phyloP scores from a whole-genome alignment of 768 basidiomycete species.

The Tricholoma flavovirens region DNA sequence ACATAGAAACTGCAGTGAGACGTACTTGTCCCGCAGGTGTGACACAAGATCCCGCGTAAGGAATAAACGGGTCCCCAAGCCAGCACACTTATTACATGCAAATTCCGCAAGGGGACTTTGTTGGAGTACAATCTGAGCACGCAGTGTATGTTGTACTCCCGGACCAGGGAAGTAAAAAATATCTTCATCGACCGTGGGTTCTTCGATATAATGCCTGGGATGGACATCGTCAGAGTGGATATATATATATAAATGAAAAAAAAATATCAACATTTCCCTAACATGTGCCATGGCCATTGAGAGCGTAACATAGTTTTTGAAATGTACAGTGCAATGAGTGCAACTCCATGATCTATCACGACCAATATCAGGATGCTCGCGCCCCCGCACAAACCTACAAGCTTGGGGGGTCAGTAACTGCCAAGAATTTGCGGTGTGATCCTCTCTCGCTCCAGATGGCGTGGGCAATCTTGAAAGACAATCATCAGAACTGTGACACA shows the following conservation, averaged over 20 bases:
- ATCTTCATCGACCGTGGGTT: background rate
- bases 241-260: background rate
- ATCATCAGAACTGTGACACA: too few species aligned
- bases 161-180: background rate
- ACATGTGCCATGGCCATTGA: background rate
- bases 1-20: background rate
- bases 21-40: background rate
- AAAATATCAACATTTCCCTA: background rate
- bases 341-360: too few species aligned
- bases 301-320: background rate
- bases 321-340: too few species aligned
- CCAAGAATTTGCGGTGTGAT: too few species aligned
- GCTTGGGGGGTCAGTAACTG: too few species aligned
- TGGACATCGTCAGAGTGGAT: background rate
- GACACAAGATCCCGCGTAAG: background rate
- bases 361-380: too few species aligned
- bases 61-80: background rate
- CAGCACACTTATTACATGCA: background rate
- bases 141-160: background rate
- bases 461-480: too few species aligned
- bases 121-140: background rate
- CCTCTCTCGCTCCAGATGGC: too few species aligned
- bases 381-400: too few species aligned
- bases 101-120: background rate
- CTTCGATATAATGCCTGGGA: background rate